Base-by-base conservation (phyloP, 257 asterid species). In the Striga asiatica region DNA sequence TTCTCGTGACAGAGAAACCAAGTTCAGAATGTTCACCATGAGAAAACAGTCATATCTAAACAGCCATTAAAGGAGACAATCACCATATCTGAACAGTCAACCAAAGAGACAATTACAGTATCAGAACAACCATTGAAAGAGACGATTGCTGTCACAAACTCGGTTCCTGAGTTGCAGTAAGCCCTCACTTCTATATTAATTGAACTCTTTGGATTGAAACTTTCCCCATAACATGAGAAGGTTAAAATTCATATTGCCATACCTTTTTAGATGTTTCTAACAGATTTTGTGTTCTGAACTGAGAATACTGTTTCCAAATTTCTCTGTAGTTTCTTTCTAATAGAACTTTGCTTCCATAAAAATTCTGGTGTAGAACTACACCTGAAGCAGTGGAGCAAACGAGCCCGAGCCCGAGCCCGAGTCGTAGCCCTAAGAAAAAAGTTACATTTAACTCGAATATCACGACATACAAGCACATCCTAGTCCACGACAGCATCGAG, bases 401-500 rank as follows among this genome's bases (percentile, higher is more conserved):
- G 61, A 76, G 73, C 57, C 65, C 75, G 7, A 73, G 84, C 70
- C 66, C 77, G 9, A 35, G 42, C 13, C 43, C 16, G 43, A 37
- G 16, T 37, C 48, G 21, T 8, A 73, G 88, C 69, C 71, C 78
- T 27, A 81, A 67, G 61, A 88, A 84, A 65, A 75, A 76, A 65
- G 99, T 92, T 34, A 88, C 94, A 17, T 92, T 92, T 59, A 70
- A 88, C 74, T 69, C 94, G n/a, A 82, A 84, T 13, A 60, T 92
- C 50, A 84, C 78, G 0, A 78, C 91, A 0, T 81, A 84, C 13
- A 84, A 85, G 66, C 97, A 75, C 65, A 83, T 79, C 48, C 47
- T 80, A 11, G 43, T 76, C 37, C 29, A 53, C 43, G 95, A 75
- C 24, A 84, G 95, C 58, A 56, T 52, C 0, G 92, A 91, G 16